phyloP scores from a whole-genome alignment of 2,329 filamentous ascomycete species.

The Bipolaris bicolor region DNA sequence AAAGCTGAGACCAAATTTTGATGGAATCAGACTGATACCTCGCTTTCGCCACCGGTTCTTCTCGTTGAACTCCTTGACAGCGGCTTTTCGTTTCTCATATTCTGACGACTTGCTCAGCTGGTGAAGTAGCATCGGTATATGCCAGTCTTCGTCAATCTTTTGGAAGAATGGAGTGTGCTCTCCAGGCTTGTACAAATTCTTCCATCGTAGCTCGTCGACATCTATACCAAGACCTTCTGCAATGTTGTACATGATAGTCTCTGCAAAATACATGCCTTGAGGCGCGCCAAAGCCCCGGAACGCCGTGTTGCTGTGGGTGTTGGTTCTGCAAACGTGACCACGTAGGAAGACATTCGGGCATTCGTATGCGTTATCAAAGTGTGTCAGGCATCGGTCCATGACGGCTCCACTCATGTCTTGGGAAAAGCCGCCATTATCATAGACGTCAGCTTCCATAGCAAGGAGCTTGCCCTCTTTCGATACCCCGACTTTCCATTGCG shows the following conservation, averaged over 20 bases:
- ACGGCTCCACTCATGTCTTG: conserved; percentile 75
- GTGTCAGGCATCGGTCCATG: conserved; percentile 81
- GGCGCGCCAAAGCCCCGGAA: conserved; percentile 95
- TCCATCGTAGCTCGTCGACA: conserved; percentile 76
- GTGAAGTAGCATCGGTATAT: conserved; percentile 89
- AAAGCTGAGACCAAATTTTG: conserved; percentile 96
- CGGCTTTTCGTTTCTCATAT: conserved; percentile 72
- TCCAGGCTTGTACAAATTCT: conserved; percentile 81
- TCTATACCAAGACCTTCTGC: conserved; percentile 87
- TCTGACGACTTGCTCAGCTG: conserved; percentile 77
- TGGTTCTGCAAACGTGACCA: conserved; percentile 86
- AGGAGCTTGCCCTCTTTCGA: conserved; percentile 91
- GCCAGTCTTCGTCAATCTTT: conserved; percentile 78
- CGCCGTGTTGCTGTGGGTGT: conserved; percentile 94
- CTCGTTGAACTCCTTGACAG: conserved; percentile 77
- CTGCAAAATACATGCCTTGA: conserved; percentile 91
- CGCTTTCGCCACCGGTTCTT: conserved; percentile 91
- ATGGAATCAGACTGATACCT: conserved; percentile 82
- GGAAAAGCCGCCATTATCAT: conserved; percentile 85
- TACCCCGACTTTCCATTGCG: conserved; percentile 87
- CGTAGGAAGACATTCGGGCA: conserved; percentile 86
- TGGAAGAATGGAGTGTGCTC: conserved; percentile 92
- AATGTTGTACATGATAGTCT: conserved; percentile 85
- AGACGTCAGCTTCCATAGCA: conserved; percentile 85
- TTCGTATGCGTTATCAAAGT: conserved; percentile 86